Evolutionary conservation across 148 eudicot genomes (phyloP).

Genomic region (Vaccinium darrowii): DNA sequence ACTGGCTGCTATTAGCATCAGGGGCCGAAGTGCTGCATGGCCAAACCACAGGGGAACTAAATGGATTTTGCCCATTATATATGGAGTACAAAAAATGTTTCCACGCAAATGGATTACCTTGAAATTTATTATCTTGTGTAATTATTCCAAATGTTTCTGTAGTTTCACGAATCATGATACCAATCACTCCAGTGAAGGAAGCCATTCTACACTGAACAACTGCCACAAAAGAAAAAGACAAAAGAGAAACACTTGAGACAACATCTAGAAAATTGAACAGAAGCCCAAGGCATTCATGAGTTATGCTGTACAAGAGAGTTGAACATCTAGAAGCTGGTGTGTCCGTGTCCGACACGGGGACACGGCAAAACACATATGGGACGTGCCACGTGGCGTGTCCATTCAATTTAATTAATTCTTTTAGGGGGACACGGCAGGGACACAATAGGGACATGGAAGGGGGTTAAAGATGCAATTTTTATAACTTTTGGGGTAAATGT

Average conservation of each 20-base stretch:
- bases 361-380: no score
- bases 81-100: neutral
- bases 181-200: conserved; percentile 49
- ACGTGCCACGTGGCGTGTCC: no score
- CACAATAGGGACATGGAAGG: no score
- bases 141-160: conserved; percentile 77
- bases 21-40: neutral
- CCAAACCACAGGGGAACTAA: neutral
- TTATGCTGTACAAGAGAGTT: neutral
- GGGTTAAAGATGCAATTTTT: no score
- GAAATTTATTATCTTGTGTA: conserved; percentile 59
- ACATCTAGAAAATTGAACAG: neutral
- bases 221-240: conserved; percentile 28
- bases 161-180: conserved; percentile 86
- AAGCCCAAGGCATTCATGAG: neutral
- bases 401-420: no score
- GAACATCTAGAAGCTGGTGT: neutral
- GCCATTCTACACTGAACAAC: conserved; percentile 59
- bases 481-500: no score
- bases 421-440: no score
- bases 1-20: neutral
- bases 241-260: neutral
- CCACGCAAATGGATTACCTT: conserved; percentile 32
- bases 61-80: neutral
- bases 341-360: no score